Evolutionary conservation across 768 basidiomycete species (phyloP).

Genomic region (Tylopilus balloui): DNA sequence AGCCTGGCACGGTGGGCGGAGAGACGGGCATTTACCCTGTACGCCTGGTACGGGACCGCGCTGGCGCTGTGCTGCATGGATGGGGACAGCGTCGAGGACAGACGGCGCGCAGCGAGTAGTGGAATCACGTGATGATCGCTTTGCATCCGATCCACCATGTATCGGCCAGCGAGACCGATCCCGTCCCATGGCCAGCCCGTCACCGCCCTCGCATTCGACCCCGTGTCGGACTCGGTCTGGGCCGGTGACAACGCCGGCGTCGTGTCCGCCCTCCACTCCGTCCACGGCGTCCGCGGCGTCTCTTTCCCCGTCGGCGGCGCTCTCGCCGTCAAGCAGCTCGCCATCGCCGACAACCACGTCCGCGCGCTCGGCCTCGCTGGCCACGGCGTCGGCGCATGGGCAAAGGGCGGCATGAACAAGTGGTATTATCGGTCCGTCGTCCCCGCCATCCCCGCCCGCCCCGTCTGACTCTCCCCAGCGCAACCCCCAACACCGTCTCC

Average conservation of each 20-base stretch:
- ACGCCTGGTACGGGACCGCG: slow-evolving; percentile 48
- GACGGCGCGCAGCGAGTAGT: neutral
- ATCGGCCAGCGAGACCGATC: slow-evolving; percentile 20
- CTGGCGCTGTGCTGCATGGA: slow-evolving; percentile 13
- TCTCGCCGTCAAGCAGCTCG: slow-evolving; percentile 68
- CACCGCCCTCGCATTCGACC: slow-evolving; percentile 83
- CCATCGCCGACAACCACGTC: slow-evolving; percentile 76
- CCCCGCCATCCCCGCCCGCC: neutral
- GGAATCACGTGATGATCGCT: slow-evolving; percentile 15
- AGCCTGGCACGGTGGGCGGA: too few relatives aligned
- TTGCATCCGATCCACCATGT: slow-evolving; percentile 10
- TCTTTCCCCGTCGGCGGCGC: slow-evolving; percentile 67
- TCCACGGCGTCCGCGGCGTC: slow-evolving; percentile 62
- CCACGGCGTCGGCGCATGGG: slow-evolving; percentile 72
- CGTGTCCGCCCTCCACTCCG: slow-evolving; percentile 63
- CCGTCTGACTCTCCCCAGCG: slow-evolving; percentile 27
- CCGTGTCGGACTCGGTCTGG: slow-evolving; percentile 88
- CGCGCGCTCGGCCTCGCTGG: slow-evolving; percentile 57
- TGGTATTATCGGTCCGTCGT: slow-evolving; percentile 67
- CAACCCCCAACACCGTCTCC: slow-evolving; percentile 29
- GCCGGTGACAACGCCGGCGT: slow-evolving; percentile 69
- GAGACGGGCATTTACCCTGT: slow-evolving; percentile 35
- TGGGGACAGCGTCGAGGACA: neutral
- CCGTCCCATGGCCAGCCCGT: slow-evolving; percentile 41
- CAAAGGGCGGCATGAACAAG: slow-evolving; percentile 80